A percentile compares a stretch with the other conserved stretches of the same genome.
Conservation (phyloP, 2,329 filamentous ascomycete species). For the Bipolaris oryzae region DNA sequence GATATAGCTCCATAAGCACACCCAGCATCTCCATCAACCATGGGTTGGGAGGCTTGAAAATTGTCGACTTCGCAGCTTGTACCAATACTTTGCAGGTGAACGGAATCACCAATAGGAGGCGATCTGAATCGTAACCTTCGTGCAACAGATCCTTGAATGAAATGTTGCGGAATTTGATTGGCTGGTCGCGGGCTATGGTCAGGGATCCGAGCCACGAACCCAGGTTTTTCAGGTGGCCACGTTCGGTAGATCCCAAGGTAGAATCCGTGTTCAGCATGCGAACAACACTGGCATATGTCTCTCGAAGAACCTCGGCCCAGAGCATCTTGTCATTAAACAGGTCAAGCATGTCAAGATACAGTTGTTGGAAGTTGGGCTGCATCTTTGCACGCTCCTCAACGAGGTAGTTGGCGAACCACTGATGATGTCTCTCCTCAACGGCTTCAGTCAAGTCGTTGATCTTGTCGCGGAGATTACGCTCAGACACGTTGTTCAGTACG, state of each 20-base stretch:
- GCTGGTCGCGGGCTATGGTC: conserved; percentile 90
- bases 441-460: conserved; percentile 79
- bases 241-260: conserved; percentile 83
- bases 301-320: conserved; percentile 87
- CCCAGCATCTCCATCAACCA: conserved; percentile 97
- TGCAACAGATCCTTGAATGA: conserved; percentile 95
- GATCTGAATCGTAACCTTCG: conserved; percentile 90
- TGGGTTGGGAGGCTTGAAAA: conserved; percentile 94
- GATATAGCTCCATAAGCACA: conserved; percentile 89
- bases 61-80: conserved; percentile 81
- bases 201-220: conserved; percentile 92
- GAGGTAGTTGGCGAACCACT: conserved; percentile 95
- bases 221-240: conserved; percentile 89
- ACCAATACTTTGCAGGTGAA: conserved; percentile 96
- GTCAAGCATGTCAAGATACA: conserved; percentile 88
- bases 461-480: conserved; percentile 84
- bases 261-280: conserved; percentile 89
- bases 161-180: conserved; percentile 94
- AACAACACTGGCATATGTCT: conserved; percentile 86
- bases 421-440: conserved; percentile 80
- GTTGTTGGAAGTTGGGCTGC: conserved; percentile 93
- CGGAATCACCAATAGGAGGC: conserved; percentile 88
- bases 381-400: conserved; percentile 96
- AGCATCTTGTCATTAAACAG: conserved; percentile 79
- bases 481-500: conserved; percentile 93